Percentiles rank a stretch among this genome's conserved stretches.
Conservation (phyloP, 352 stramenopile species). For the Pythium aphanidermatum region DNA sequence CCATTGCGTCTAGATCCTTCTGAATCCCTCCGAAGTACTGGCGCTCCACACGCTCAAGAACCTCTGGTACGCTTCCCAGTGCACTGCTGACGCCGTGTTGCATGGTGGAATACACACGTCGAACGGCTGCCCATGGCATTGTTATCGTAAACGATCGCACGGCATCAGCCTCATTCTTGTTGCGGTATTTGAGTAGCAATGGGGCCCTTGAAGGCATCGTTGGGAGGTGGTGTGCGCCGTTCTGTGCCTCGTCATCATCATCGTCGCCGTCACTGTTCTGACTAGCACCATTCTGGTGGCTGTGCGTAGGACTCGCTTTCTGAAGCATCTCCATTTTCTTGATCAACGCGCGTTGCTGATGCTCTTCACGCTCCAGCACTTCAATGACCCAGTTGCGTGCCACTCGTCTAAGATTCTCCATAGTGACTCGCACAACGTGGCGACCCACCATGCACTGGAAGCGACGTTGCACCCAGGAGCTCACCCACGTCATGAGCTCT, state of each 20-base stretch:
- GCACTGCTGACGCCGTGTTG: conserved; percentile 8
- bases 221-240: background rate
- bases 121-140: conserved; percentile 16
- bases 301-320: too few species aligned
- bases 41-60: conserved; percentile 14
- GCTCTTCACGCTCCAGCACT: conserved; percentile 12
- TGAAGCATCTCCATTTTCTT: conserved; percentile 8
- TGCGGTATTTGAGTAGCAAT: conserved; percentile 14
- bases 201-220: background rate
- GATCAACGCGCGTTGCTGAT: background rate
- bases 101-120: conserved; percentile 9
- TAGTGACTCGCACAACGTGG: conserved; percentile 18
- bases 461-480: conserved; percentile 26
- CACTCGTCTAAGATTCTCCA: conserved; percentile 15
- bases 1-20: conserved; percentile 12
- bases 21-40: conserved; percentile 16
- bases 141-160: conserved; percentile 18
- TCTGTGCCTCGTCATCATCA: background rate
- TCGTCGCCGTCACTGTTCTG: background rate
- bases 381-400: conserved; percentile 12
- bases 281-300: too few species aligned
- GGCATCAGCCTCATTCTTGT: background rate
- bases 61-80: conserved; percentile 9
- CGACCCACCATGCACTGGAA: conserved; percentile 29
- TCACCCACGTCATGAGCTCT: conserved; percentile 22